Evolutionary conservation across 108 stramenopile species (phyloP).

Genomic region (Nannochloropsis gaditana): DNA sequence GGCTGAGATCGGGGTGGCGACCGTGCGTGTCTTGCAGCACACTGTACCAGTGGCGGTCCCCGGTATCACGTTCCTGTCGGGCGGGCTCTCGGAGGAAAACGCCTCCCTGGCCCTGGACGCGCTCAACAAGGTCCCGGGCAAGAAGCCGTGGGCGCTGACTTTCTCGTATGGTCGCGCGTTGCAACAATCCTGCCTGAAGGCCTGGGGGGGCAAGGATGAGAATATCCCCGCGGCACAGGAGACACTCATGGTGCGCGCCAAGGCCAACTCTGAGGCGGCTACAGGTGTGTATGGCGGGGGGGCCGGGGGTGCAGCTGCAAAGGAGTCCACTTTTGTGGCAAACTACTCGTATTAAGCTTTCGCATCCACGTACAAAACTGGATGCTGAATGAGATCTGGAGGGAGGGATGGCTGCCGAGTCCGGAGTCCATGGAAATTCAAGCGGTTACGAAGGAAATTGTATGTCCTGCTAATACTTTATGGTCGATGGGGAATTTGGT

Average conservation of each 20-base stretch:
- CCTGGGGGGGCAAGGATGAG: conserved; percentile 62
- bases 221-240: conserved; percentile 54
- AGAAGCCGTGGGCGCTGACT: conserved; percentile 57
- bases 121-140: conserved; percentile 63
- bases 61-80: conserved; percentile 70
- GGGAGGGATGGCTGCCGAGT: too few relatives aligned
- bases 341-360: conserved; percentile 32
- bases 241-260: conserved; percentile 44
- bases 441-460: too few relatives aligned
- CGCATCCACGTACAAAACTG: too few relatives aligned
- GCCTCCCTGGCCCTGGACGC: conserved; percentile 66
- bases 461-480: too few relatives aligned
- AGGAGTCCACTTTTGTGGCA: conserved; percentile 41
- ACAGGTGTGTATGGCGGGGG: conserved; percentile 33
- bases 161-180: conserved; percentile 75
- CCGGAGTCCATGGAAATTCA: too few relatives aligned
- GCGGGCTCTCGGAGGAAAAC: conserved; percentile 69
- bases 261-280: conserved; percentile 40
- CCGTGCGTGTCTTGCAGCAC: conserved; percentile 66
- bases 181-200: conserved; percentile 65
- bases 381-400: too few relatives aligned
- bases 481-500: too few relatives aligned
- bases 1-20: conserved; percentile 67
- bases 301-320: conserved; percentile 38
- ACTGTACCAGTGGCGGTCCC: conserved; percentile 73